Evolutionary conservation across 164 flowering plant genomes (phyloP), one percentile per base, ranked within the genome.

Genomic region (Aristolochia fimbriata): DNA sequence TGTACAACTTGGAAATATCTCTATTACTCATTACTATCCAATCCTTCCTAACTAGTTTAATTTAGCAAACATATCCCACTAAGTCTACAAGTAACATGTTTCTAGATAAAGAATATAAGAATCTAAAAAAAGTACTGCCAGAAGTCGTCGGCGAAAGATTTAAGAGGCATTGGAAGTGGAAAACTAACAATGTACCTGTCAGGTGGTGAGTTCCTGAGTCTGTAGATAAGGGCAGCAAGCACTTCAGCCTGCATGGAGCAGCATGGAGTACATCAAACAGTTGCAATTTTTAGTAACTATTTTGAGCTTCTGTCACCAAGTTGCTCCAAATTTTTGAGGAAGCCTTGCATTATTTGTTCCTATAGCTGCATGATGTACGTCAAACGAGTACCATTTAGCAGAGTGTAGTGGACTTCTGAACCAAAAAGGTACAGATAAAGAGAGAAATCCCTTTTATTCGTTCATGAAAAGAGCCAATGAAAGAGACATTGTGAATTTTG

Each of bases 201-300:
- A 16, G 88, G 77, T 54, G 95, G 81, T 30, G 95, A 90, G 70
- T 80, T 87, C 41, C 81, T 70, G 17, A 87, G 76, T 78, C 72
- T 84, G 83, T 87, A 86, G 45, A 78, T 41, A 25, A 91, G 82
- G 31, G 79, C 93, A 21, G 96, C 63, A 55, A 86, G 82, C 67
- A 91, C 97, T 68, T 91, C 97, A 55, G 88, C 97, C 96, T 91
- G 81, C 57, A 63, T 52, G 23, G 7, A 55, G 16, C 24, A 57
- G 41, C 46, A 63, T 33, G 50, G 54, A 48, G 20, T 21, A 45
- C 13, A 13, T 52, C 15, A 58, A n/a, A 47, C 27, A 20, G 47
- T 7, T 22, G 30, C 22, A 58, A 19, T 21, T 19, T 58, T 19
- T 58, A 17, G n/a, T 6, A 13, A 17, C 15, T 46, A 20, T 43